These are phyloP conservation scores for Cystobasidium slooffiae DNA, from an alignment of 1,284 basidiomycete genomes.

Conservation along the genomic window DNA sequence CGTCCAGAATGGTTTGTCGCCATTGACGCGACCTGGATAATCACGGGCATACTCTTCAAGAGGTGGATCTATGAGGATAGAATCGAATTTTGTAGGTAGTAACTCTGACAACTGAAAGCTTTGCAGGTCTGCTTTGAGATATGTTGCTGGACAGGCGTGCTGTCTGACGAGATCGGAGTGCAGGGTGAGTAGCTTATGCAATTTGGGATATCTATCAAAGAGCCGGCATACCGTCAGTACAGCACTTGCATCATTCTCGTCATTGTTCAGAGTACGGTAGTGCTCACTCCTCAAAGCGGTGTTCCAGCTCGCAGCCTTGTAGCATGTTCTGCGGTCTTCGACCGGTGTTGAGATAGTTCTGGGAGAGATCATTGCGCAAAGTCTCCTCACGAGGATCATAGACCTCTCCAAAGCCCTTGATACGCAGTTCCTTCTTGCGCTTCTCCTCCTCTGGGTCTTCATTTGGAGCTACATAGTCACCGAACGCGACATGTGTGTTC, in stretches of 20 bases:
- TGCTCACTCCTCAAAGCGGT: slow-evolving; percentile 88
- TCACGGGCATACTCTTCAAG: slow-evolving; percentile 59
- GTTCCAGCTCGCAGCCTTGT: slow-evolving; percentile 78
- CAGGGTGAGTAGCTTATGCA: slow-evolving; percentile 62
- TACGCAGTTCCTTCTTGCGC: slow-evolving; percentile 39
- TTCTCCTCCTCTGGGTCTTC: slow-evolving; percentile 23
- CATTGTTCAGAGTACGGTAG: slow-evolving; percentile 5
- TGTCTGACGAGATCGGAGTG: slow-evolving; percentile 49
- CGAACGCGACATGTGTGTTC: not conserved
- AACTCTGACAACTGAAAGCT: slow-evolving; percentile 55
- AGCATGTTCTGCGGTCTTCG: slow-evolving; percentile 92
- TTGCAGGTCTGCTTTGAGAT: slow-evolving; percentile 60
- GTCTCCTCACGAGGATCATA: slow-evolving; percentile 91
- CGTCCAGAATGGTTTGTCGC: slow-evolving; percentile 61
- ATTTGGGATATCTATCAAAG: slow-evolving; percentile 78
- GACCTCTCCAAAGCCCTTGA: slow-evolving; percentile 45
- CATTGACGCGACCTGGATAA: slow-evolving; percentile 50
- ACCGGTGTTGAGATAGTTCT: slow-evolving; percentile 84
- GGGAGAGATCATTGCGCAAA: slow-evolving; percentile 90
- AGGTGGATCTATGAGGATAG: slow-evolving; percentile 89
- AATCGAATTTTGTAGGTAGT: slow-evolving; percentile 72
- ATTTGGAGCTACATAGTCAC: slow-evolving; percentile 26
- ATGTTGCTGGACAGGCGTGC: slow-evolving; percentile 66
- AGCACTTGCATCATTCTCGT: not conserved
- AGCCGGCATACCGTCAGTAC: not conserved